A percentile compares a stretch with the other conserved stretches of the same genome.
Conservation (phyloP, 179 eudicot genomes). For the Vitellaria paradoxa region DNA sequence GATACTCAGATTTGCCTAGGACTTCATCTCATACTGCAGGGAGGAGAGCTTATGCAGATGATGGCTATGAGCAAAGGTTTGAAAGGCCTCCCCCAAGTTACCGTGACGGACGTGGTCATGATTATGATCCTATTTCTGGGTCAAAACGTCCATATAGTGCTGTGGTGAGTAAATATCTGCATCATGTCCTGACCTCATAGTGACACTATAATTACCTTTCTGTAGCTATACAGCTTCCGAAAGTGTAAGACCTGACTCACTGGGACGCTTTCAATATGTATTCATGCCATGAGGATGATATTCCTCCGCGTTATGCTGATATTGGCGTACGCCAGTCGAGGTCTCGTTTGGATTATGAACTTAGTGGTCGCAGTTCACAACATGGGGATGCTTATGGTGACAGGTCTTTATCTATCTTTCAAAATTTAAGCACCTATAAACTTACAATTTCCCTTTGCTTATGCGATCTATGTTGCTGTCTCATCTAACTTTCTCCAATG, state of each 20-base stretch:
- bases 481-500: neutral
- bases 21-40: slow-evolving; percentile 52
- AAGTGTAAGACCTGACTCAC: neutral
- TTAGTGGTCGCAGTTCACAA: slow-evolving; percentile 61
- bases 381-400: slow-evolving; percentile 77
- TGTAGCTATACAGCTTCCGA: too few species aligned
- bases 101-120: slow-evolving; percentile 83
- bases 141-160: slow-evolving; percentile 86
- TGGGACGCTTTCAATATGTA: neutral
- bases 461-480: neutral
- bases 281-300: slow-evolving; percentile 61
- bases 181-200: neutral
- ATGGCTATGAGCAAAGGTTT: slow-evolving; percentile 66
- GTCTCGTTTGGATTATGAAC: slow-evolving; percentile 87
- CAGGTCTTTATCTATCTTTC: slow-evolving; percentile 58
- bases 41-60: slow-evolving; percentile 80
- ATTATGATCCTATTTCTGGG: slow-evolving; percentile 74
- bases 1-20: slow-evolving; percentile 70
- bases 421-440: neutral
- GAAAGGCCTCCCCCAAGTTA: slow-evolving; percentile 84
- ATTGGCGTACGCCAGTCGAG: slow-evolving; percentile 74
- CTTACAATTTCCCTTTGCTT: neutral
- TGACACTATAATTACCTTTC: neutral
- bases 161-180: slow-evolving; percentile 36
- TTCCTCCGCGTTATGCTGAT: slow-evolving; percentile 75